Evolutionary conservation across 2,329 filamentous ascomycete genomes (phyloP).

Genomic region (Raffaelea arxii): DNA sequence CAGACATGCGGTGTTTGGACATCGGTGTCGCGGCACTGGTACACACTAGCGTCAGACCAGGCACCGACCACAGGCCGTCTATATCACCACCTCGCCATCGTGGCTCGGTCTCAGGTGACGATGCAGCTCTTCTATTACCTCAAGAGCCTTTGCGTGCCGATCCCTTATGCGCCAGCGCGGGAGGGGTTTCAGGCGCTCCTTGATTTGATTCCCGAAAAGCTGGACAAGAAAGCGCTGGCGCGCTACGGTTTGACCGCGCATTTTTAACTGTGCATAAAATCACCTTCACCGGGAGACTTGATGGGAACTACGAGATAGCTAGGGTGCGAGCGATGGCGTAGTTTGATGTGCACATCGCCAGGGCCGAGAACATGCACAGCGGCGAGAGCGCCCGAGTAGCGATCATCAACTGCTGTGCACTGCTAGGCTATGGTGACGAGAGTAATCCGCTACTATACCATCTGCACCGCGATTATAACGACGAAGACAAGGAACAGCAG

Average conservation of each 20-base stretch:
- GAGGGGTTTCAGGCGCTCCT: constrained; percentile 64
- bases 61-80: constrained; percentile 67
- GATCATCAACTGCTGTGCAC: constrained; percentile 41
- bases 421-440: constrained; percentile 43
- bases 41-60: constrained; percentile 68
- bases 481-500: not conserved
- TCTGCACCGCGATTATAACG: constrained; percentile 13
- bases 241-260: constrained; percentile 44
- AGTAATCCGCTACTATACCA: constrained; percentile 34
- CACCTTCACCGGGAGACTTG: constrained; percentile 44
- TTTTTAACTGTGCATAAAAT: constrained; percentile 58
- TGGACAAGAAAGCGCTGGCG: too few species aligned
- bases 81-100: constrained; percentile 79
- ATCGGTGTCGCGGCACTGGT: constrained; percentile 72
- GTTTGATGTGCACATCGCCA: constrained; percentile 48
- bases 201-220: constrained; percentile 44
- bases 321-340: constrained; percentile 38
- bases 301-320: constrained; percentile 35
- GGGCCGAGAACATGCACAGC: constrained; percentile 35
- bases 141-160: constrained; percentile 58
- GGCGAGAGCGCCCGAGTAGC: constrained; percentile 45
- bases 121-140: constrained; percentile 65
- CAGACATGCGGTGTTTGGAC: constrained; percentile 73
- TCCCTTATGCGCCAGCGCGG: constrained; percentile 56
- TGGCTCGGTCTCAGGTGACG: constrained; percentile 59